Base-by-base conservation (phyloP, 768 basidiomycete genomes). In the Coprinopsis strossmayeri region DNA sequence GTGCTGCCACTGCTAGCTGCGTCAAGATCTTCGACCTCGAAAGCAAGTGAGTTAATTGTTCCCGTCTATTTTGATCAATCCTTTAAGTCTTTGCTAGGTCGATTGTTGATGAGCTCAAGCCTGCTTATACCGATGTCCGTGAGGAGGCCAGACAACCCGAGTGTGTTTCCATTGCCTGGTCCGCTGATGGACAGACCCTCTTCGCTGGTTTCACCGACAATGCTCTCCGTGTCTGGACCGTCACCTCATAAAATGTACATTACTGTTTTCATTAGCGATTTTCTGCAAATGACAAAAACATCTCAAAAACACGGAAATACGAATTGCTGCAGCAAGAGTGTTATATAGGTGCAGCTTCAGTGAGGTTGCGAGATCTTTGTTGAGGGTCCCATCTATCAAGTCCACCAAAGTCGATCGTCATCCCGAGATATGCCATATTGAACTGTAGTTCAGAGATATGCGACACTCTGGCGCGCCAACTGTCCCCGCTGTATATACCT, bases 11-110 rank as follows among this genome's bases (percentile, higher is more conserved):
- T 55, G 81, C 91, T 55, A 91, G 85, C 67, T 92, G 90, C 66
- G 89, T 98, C 72, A 98, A 98, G 77, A 98, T 99, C 70, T 99
- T 98, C 64, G 96, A 99, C 69, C 79, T 99, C 41, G 95, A 99
- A 84, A 91, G 87, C 86, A 98, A 97, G 92, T 91, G 59, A 64
- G 91, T 84, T 20, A 15, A 2, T 41, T 15, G 17, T 28, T 17
- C 1, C 18, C 0, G n/a, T 48, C 23, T 11, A 11, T 18, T 41
- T 13, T 34, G 15, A 37, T n/a, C 21, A 9, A 13, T 51, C 25
- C 42, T 51, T 54, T 40, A 24, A 46, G 45, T 38, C 37, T 40
- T 28, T 34, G 35, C 28, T 47, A 93, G 91, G 69, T 94, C 91
- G 18, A 96, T 97, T 63, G 96, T 99, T 51, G 96, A 98, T 59